Conservation (phyloP, 257 asterid species). For the Fraxinus anomala region DNA sequence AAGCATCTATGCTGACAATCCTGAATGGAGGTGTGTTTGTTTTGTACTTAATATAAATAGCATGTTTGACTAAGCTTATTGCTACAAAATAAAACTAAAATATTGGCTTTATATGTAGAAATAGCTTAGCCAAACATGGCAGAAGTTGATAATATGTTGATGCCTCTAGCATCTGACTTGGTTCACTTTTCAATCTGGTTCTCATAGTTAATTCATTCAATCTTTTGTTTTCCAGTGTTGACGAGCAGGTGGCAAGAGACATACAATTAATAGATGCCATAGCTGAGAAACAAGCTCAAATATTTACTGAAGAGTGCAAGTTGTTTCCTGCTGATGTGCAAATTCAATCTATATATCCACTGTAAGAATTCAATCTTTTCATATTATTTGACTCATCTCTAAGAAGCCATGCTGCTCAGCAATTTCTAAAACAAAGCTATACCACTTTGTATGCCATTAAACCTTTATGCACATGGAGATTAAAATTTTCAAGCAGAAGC, state of each 20-base stretch:
- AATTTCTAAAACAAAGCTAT: not conserved
- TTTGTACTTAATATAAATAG: not conserved
- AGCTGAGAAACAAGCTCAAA: conserved; percentile 90
- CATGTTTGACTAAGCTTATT: too few species aligned
- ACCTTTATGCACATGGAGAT: not conserved
- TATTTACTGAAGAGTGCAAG: conserved; percentile 95
- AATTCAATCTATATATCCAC: conserved; percentile 91
- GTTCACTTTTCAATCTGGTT: not conserved
- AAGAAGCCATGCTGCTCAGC: not conserved
- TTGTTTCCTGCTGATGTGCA: conserved; percentile 99
- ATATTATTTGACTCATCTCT: conserved; percentile 14
- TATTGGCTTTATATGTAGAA: too few species aligned
- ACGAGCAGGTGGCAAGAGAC: conserved; percentile 88
- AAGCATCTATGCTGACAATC: conserved; percentile 90
- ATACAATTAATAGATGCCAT: conserved; percentile 91
- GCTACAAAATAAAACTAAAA: too few species aligned
- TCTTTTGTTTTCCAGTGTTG: conserved; percentile 55
- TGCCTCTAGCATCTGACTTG: conserved; percentile 20
- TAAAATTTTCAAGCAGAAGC: not conserved
- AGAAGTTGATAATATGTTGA: not conserved
- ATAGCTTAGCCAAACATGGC: too few species aligned
- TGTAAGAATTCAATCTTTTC: conserved; percentile 53
- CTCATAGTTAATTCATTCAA: conserved; percentile 16
- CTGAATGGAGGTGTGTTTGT: conserved; percentile 84
- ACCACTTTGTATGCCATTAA: conserved; percentile 5